Base-by-base conservation (phyloP, 2,329 filamentous ascomycete genomes). In the Dothistroma septosporum region DNA sequence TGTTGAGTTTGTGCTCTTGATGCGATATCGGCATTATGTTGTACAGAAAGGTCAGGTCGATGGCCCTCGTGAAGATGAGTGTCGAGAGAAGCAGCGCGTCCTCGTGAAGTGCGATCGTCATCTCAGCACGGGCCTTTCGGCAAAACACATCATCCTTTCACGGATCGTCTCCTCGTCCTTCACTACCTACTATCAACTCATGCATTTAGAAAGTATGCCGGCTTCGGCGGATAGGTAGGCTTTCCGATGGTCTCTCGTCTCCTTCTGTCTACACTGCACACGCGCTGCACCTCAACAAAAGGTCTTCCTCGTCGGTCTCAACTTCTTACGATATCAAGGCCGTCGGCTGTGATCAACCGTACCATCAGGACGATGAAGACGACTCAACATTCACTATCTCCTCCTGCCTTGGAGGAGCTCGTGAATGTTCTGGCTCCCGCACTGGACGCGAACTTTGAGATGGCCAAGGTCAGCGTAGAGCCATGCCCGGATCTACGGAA, bases 401-500 rank as follows among this genome's bases (percentile, higher is more conserved):
- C 68, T 19, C 70, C 70, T 2, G 53, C 65, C 16, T 60, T 72
- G 32, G 61, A 68, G 12, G 67, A 72, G 44, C 59, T 72, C 28
- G 65, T 58, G 21, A 35, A 53, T 11, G 61, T 64, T 6, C 57
- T 72, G 10, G 58, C 35, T 44, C 67, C 67, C 32, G 65, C 69
- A 2, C 60, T 72, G 3, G 46, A 65, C 58, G 48, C 57, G 11
- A 71, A 71, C 59, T 72, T 70, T 62, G 54, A 58, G 16, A 53
- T 59, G 22, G 61, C 68, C 2, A 63, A 64, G 7, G 56, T 66
- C 58, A 65, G 44, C 33, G 64, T 72, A 7, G 55, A 58, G 11
- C 50, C 33, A 56, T 72, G 70, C 62, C 70, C 70, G 7, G 69
- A 72, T 53, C 65, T 71, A 4, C 63, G 67, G 1, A 48, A 66